These are phyloP conservation scores for Saksenaea vasiformis DNA, from an alignment of 371 early-diverging fungal genomes.

Conservation along the genomic window DNA sequence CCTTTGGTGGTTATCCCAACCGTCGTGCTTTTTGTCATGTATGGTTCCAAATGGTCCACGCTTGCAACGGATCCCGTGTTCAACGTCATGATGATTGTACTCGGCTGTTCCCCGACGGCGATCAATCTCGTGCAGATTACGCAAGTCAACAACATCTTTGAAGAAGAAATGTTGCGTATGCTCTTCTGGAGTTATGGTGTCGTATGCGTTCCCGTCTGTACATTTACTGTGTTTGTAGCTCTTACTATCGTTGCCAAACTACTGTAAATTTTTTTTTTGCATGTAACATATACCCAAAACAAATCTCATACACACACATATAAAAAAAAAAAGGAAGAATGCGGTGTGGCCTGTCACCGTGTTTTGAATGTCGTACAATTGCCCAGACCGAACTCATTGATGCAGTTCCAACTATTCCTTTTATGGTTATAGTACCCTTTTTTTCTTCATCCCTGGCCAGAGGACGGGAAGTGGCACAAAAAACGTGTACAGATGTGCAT, in stretches of 20 bases:
- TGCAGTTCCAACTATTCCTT: background rate
- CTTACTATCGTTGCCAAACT: constrained; percentile 34
- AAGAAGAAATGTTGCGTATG: constrained; percentile 58
- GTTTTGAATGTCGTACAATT: background rate
- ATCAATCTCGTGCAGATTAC: constrained; percentile 60
- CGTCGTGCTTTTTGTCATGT: constrained; percentile 38
- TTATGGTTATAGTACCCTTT: background rate
- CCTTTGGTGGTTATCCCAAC: constrained; percentile 51
- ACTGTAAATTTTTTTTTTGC: background rate
- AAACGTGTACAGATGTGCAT: constrained; percentile 1
- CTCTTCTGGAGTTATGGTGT: constrained; percentile 66
- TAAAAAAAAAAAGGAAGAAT: too few relatives aligned
- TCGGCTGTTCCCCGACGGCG: constrained; percentile 60
- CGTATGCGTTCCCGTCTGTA: constrained; percentile 52
- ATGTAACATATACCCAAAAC: background rate
- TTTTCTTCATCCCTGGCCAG: background rate
- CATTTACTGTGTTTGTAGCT: constrained; percentile 50
- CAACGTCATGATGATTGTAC: constrained; percentile 48
- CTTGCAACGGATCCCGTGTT: constrained; percentile 57
- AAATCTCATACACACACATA: background rate
- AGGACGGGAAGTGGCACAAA: background rate
- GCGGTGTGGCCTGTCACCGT: background rate
- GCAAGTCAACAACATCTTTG: constrained; percentile 57
- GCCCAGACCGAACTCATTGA: background rate
- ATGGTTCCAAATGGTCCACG: constrained; percentile 32